Conservation (phyloP, 2,329 filamentous ascomycete genomes). For the Decorospora gaudefroyi region DNA sequence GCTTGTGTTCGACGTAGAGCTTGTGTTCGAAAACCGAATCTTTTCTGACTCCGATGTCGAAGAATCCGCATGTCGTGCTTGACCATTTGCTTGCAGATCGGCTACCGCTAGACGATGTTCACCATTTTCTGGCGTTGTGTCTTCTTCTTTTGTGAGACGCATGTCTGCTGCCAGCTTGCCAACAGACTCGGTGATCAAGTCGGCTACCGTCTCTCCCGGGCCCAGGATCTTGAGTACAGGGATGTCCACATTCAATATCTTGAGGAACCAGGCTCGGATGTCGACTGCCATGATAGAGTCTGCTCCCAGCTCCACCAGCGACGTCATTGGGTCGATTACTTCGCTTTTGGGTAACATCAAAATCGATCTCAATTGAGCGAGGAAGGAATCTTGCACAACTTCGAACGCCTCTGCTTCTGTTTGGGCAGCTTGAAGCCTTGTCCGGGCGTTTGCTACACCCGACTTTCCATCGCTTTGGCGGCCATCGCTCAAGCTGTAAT, state of each 20-base stretch:
- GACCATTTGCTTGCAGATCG: background rate
- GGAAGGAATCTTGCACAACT: slow-evolving; percentile 13
- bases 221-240: slow-evolving; percentile 55
- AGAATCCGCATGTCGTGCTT: background rate
- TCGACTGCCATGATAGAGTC: slow-evolving; percentile 51
- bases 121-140: background rate
- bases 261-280: slow-evolving; percentile 56
- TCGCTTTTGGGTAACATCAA: slow-evolving; percentile 10
- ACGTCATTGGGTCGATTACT: slow-evolving; percentile 48
- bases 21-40: no score
- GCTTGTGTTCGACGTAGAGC: slow-evolving; percentile 4
- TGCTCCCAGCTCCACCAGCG: slow-evolving; percentile 41
- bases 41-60: background rate
- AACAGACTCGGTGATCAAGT: slow-evolving; percentile 8
- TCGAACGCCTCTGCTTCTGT: slow-evolving; percentile 11
- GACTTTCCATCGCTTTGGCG: background rate
- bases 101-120: background rate
- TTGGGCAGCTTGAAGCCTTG: slow-evolving; percentile 11
- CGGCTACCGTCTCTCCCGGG: slow-evolving; percentile 24
- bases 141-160: background rate
- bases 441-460: background rate
- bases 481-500: background rate
- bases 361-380: slow-evolving; percentile 7
- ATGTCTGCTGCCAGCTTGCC: slow-evolving; percentile 3
- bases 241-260: slow-evolving; percentile 52